Evolutionary conservation across 306 rosid genomes (phyloP).

Genomic region (Dicorynia guianensis): DNA sequence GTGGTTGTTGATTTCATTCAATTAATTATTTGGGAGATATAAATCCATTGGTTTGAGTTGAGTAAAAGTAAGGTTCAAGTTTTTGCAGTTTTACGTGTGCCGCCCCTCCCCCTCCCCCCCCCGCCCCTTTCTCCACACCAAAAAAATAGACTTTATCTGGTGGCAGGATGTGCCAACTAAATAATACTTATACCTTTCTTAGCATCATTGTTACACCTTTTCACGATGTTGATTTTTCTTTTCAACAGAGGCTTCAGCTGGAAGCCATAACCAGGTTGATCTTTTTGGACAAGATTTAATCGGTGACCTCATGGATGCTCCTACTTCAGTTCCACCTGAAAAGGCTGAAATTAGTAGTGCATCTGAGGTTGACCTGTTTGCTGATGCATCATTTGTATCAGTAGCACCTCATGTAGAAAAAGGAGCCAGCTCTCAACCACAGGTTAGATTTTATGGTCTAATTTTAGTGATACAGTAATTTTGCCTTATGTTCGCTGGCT

Average conservation of each 20-base stretch:
- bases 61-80: conserved; percentile 21
- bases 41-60: conserved; percentile 21
- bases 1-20: conserved; percentile 30
- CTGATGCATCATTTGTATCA: conserved; percentile 88
- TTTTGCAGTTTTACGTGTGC: conserved; percentile 23
- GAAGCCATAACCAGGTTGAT: conserved; percentile 79
- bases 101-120: neutral
- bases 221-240: conserved; percentile 39
- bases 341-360: conserved; percentile 54
- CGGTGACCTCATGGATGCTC: conserved; percentile 91
- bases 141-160: neutral
- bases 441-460: conserved; percentile 51
- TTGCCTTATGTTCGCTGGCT: neutral
- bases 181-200: conserved; percentile 1
- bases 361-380: conserved; percentile 91
- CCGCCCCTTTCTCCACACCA: neutral
- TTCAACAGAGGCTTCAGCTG: conserved; percentile 71
- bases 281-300: conserved; percentile 82
- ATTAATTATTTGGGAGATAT: conserved; percentile 30
- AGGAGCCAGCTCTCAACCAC: conserved; percentile 64
- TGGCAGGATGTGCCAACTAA: neutral
- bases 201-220: conserved; percentile 4
- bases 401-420: conserved; percentile 67
- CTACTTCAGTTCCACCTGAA: conserved; percentile 69
- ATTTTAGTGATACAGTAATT: neutral